Evolutionary conservation across 345 rosid genomes (phyloP), one percentile per base, ranked within the genome.

Genomic region (Eucalyptus curtisii): DNA sequence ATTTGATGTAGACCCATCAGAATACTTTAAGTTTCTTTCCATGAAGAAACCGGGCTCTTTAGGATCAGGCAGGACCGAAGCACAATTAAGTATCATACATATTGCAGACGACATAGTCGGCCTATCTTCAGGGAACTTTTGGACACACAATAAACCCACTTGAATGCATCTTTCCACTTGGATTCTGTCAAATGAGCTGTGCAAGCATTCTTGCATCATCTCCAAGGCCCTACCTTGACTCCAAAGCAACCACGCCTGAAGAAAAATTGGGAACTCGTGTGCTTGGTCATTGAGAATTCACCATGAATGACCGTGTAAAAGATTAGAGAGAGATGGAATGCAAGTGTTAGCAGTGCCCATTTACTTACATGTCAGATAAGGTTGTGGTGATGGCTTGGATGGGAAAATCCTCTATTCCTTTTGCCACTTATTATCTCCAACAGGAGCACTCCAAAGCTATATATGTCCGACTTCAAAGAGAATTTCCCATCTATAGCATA

Each of bases 351-450:
- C 15, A 30, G 33, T 30, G 17, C 33, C 33, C 4, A 13, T 61
- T 44, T 30, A 88, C 92, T 88, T 84, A 88, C 91, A 49, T 88
- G 86, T 80, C 89, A 86, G 2, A 91, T 88, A 88, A 90, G 90
- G 61, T 87, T 86, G 87, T 76, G 88, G 45, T 88, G 87, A 37
- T 80, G 89, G 49, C 91, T 88, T 30, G 90, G 47, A 14, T 90
- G 89, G 88, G 91, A 87, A 88, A 93, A 93, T 49, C 95, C 91
- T 66, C 88, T 92, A 68, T 92, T 94, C 89, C 90, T 93, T 87
- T 89, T 91, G 53, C 96, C 94, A 59, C 91, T 88, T n/a, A 94
- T 24, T 19, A 94, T 91, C 92, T 95, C 94, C 4, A 93, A 87
- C 81, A 93, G 40, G 17, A 94, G 68, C 53, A 94, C 95, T 2